These are phyloP conservation scores for Tulasnella sp. DNA, from an alignment of 768 basidiomycete species.

Conservation along the genomic window DNA sequence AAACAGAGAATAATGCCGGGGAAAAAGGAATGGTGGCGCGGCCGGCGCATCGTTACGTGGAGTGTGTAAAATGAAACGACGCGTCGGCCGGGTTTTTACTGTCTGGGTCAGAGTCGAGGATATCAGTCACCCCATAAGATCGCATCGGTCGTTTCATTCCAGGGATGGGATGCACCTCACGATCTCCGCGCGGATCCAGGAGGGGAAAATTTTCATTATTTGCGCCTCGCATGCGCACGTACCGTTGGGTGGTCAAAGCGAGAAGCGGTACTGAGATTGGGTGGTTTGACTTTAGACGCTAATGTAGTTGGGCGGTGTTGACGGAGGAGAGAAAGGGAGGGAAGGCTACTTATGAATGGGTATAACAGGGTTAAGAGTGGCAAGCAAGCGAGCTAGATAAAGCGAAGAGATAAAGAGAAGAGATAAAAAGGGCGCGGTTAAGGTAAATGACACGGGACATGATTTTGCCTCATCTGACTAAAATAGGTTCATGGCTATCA, in stretches of 20 bases:
- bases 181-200: background rate
- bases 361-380: background rate
- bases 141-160: background rate
- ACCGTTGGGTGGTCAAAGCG: background rate
- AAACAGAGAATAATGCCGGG: background rate
- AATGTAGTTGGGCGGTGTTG: background rate
- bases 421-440: background rate
- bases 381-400: background rate
- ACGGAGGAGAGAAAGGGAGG: background rate
- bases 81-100: background rate
- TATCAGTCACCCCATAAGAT: background rate
- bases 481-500: background rate
- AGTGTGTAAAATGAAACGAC: background rate
- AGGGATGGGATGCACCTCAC: background rate
- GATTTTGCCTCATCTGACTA: background rate
- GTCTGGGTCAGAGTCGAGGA: background rate
- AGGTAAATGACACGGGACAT: background rate
- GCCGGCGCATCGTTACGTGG: background rate
- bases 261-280: background rate
- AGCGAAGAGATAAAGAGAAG: no score
- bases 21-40: background rate
- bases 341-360: background rate
- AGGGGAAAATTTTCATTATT: background rate
- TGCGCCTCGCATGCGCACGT: background rate
- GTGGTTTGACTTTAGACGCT: background rate